Base-by-base conservation (phyloP, 2,329 filamentous ascomycete species). In the Cladobotryum mycophilum region DNA sequence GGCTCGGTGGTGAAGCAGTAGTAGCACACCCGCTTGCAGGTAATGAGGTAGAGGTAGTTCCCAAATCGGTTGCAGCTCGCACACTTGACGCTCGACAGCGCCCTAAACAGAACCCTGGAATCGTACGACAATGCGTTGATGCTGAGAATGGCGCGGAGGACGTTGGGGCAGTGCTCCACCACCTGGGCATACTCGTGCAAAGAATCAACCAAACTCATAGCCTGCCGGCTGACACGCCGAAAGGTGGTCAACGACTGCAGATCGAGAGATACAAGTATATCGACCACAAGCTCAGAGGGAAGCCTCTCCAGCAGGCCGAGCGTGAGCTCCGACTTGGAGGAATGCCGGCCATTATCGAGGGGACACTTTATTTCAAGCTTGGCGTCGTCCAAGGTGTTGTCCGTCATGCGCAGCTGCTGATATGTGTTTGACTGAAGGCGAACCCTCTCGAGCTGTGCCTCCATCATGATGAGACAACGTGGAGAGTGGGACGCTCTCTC, bases 171-270 rank as follows among this genome's bases (percentile, higher is more conserved):
- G 55, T 69, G 61, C 22, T 57, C 56, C 34, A 63, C 37, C 13
- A 70, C 60, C n/a, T 43, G 48, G 43, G 51, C 51, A 55, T 70
- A 72, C 53, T 68, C 56, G n/a, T 55, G 64, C 14, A 72, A 48
- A 2, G 61, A 64, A 57, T 72, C 62, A 43, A 71, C 66, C 14
- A 68, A 57, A 15, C 58, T 48, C 61, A 67, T 68, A 12, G 69
- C 69, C 3, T 60, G 58, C 20, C 53, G 51, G 41, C 62, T 71
- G 44, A 71, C 66, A 43, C 60, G 60, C 44, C 67, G 68, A 52
- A 73, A 69, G 15, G 50, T 40, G 35, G 61, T 66, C 35, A 73
- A 60, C 5, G 67, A 63, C 3, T 53, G 62, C 1, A 72, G 40
- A 51, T 71, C 70, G 13, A 65, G 51, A 13, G 58, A 42, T 5